These are phyloP conservation scores for Sporisorium exsertum DNA, from an alignment of 1,284 basidiomycete genomes.

Conservation along the genomic window DNA sequence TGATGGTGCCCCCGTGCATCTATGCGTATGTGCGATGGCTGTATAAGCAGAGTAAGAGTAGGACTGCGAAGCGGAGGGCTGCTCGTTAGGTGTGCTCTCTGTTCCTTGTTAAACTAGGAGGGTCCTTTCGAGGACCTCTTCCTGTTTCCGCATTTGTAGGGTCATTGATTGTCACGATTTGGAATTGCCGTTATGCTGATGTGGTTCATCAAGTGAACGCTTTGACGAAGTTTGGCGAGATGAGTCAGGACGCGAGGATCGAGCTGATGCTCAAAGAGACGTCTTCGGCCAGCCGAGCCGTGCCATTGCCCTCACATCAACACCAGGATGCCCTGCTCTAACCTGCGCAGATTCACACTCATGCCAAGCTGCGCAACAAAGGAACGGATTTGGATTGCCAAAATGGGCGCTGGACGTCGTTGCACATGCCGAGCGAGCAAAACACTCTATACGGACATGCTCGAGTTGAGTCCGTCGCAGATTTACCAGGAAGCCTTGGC, in stretches of 20 bases:
- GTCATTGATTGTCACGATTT: not conserved
- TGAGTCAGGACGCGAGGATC: no score
- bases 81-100: constrained; percentile 15
- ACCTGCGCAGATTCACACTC: not conserved
- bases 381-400: not conserved
- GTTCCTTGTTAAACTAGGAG: not conserved
- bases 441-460: not conserved
- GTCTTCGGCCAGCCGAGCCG: no score
- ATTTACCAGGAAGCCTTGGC: constrained; percentile 52
- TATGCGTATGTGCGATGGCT: constrained; percentile 16
- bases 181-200: not conserved
- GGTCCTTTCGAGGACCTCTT: not conserved
- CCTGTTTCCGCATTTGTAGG: not conserved
- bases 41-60: constrained; percentile 21
- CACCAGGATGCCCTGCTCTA: no score
- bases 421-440: not conserved
- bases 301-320: no score
- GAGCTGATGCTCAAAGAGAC: no score
- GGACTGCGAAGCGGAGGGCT: constrained; percentile 17
- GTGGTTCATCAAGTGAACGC: no score
- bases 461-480: not conserved
- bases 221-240: no score
- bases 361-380: not conserved
- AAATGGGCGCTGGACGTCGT: not conserved
- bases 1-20: constrained; percentile 8